phyloP scores from a whole-genome alignment of 2,329 filamentous ascomycete species.

The Xylaria polymorpha region DNA sequence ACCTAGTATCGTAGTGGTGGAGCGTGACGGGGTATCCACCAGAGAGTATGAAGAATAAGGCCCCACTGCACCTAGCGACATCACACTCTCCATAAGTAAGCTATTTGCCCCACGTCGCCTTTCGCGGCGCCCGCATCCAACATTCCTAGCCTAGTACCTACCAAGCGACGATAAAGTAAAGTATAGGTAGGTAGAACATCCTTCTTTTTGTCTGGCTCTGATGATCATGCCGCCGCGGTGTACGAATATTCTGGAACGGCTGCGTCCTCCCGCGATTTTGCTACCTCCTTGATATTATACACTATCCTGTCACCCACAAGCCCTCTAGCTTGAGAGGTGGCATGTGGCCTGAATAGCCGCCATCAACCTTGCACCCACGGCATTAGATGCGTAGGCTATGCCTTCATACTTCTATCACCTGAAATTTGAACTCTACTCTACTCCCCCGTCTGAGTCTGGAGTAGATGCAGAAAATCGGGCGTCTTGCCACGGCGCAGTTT shows the following conservation, averaged over 20 bases:
- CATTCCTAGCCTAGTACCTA: not conserved
- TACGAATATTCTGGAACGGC: slow-evolving; percentile 16
- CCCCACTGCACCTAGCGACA: too few relatives aligned
- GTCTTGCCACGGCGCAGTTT: slow-evolving; percentile 52
- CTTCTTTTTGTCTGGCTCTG: not conserved
- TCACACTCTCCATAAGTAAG: too few relatives aligned
- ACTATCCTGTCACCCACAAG: slow-evolving; percentile 11
- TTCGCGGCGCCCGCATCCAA: not conserved
- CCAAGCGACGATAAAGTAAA: too few relatives aligned
- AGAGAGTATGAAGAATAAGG: too few relatives aligned
- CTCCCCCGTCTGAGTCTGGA: slow-evolving; percentile 52
- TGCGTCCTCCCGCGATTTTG: slow-evolving; percentile 39
- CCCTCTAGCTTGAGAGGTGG: slow-evolving; percentile 27
- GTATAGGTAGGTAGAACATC: not conserved
- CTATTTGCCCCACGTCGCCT: not conserved
- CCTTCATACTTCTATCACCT: slow-evolving; percentile 73
- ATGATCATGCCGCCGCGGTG: slow-evolving; percentile 38
- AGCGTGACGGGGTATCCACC: too few relatives aligned
- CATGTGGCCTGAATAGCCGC: slow-evolving; percentile 17
- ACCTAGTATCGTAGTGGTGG: too few relatives aligned
- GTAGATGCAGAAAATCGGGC: slow-evolving; percentile 30
- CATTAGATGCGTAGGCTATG: slow-evolving; percentile 57
- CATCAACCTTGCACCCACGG: slow-evolving; percentile 10
- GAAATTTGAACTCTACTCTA: slow-evolving; percentile 73
- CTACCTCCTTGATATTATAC: slow-evolving; percentile 38